These are phyloP conservation scores for Tricholoma sp. DNA, from an alignment of 768 basidiomycete genomes.

Conservation along the genomic window DNA sequence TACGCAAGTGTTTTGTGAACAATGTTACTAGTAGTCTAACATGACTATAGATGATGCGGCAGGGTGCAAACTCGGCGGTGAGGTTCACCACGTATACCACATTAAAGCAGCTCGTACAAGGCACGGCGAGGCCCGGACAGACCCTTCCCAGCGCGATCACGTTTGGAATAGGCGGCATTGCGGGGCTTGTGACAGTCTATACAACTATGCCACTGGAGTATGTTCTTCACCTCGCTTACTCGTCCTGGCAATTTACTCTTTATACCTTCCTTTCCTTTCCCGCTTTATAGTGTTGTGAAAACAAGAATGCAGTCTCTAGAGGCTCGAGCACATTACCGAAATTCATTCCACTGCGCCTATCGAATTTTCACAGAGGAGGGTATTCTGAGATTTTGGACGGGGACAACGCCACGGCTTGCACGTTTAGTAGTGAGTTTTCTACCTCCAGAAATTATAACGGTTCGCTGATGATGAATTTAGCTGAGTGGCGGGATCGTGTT, in stretches of 20 bases:
- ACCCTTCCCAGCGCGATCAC: slow-evolving; percentile 83
- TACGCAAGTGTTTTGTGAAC: slow-evolving; percentile 22
- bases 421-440: slow-evolving; percentile 67
- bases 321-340: slow-evolving; percentile 79
- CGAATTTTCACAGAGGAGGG: slow-evolving; percentile 95
- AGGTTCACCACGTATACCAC: slow-evolving; percentile 95
- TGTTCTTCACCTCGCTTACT: background rate
- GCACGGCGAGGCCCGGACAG: slow-evolving; percentile 77
- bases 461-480: slow-evolving; percentile 32
- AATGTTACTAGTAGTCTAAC: slow-evolving; percentile 1
- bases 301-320: slow-evolving; percentile 95
- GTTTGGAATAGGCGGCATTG: slow-evolving; percentile 90
- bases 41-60: slow-evolving; percentile 78
- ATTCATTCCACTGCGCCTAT: slow-evolving; percentile 94
- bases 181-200: slow-evolving; percentile 94
- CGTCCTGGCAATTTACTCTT: slow-evolving; percentile 17
- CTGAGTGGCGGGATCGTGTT: slow-evolving; percentile 92
- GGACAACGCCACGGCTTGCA: slow-evolving; percentile 85
- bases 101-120: slow-evolving; percentile 89
- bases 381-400: slow-evolving; percentile 89
- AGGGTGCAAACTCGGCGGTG: slow-evolving; percentile 96
- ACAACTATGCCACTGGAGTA: slow-evolving; percentile 83
- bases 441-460: background rate
- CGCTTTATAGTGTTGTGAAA: slow-evolving; percentile 76
- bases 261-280: no score